These are phyloP conservation scores for Penicillium sp. DNA, from an alignment of 2,329 filamentous ascomycete species.

Conservation along the genomic window DNA sequence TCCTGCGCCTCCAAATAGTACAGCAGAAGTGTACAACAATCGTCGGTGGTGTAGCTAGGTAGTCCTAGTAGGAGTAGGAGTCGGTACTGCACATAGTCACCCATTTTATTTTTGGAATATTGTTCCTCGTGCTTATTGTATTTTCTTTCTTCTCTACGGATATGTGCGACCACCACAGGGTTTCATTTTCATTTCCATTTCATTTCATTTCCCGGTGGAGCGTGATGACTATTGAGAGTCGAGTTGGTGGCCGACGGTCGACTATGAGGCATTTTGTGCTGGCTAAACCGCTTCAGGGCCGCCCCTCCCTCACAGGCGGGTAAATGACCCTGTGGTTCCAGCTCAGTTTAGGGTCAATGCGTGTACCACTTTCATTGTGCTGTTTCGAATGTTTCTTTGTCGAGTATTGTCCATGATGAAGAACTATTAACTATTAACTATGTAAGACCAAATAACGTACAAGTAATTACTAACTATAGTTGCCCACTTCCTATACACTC, in stretches of 20 bases:
- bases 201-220: constrained; percentile 13
- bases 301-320: constrained; percentile 1
- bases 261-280: constrained; percentile 31
- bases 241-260: constrained; percentile 15
- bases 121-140: neutral
- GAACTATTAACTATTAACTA: too few species aligned
- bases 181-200: constrained; percentile 17
- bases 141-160: neutral
- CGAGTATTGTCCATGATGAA: too few species aligned
- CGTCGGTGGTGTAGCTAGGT: too few species aligned
- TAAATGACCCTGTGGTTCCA: neutral
- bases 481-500: too few species aligned
- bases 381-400: too few species aligned
- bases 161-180: constrained; percentile 6
- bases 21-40: too few species aligned
- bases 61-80: too few species aligned
- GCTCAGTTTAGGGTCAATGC: too few species aligned
- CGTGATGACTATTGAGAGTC: constrained; percentile 19
- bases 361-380: too few species aligned
- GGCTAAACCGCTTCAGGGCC: constrained; percentile 21
- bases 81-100: too few species aligned
- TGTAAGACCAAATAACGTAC: too few species aligned
- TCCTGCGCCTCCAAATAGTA: constrained; percentile 21
- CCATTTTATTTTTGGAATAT: neutral
- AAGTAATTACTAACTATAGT: too few species aligned